Conservation (phyloP, 2,329 filamentous ascomycete species). For the Pseudopithomyces chartarum region DNA sequence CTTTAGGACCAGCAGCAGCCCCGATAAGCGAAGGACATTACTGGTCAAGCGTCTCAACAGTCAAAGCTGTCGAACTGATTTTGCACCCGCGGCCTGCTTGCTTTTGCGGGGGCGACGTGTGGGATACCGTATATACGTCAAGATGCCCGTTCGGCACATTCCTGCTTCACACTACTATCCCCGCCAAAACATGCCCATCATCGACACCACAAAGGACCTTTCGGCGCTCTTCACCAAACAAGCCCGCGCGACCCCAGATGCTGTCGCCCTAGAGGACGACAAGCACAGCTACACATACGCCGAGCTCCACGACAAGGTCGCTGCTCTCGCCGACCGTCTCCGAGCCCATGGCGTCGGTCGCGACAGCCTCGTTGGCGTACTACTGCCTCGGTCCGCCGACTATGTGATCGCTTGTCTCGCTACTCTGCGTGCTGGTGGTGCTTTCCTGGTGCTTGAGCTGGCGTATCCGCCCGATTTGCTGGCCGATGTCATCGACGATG, state of each 20-base stretch:
- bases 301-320: slow-evolving; percentile 71
- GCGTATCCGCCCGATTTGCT: slow-evolving; percentile 77
- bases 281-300: slow-evolving; percentile 70
- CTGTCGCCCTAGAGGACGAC: slow-evolving; percentile 74
- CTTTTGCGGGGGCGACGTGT: slow-evolving; percentile 8
- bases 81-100: slow-evolving; percentile 6
- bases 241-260: slow-evolving; percentile 69
- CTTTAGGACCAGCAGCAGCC: slow-evolving; percentile 5
- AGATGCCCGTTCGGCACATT: slow-evolving; percentile 4
- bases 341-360: slow-evolving; percentile 71
- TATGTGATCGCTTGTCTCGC: slow-evolving; percentile 81
- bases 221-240: slow-evolving; percentile 73
- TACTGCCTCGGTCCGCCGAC: slow-evolving; percentile 75
- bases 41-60: slow-evolving; percentile 19
- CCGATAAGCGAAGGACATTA: slow-evolving; percentile 12
- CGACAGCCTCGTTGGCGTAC: slow-evolving; percentile 75
- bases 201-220: slow-evolving; percentile 75
- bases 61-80: slow-evolving; percentile 1
- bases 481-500: slow-evolving; percentile 77
- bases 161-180: slow-evolving; percentile 11
- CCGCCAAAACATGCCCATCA: slow-evolving; percentile 60
- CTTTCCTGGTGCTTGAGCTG: slow-evolving; percentile 79
- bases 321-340: slow-evolving; percentile 66
- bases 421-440: slow-evolving; percentile 76
- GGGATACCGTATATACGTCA: slow-evolving; percentile 11